Conservation (phyloP, 805 yeast genomes). For the Saturnispora kantuleensis region DNA sequence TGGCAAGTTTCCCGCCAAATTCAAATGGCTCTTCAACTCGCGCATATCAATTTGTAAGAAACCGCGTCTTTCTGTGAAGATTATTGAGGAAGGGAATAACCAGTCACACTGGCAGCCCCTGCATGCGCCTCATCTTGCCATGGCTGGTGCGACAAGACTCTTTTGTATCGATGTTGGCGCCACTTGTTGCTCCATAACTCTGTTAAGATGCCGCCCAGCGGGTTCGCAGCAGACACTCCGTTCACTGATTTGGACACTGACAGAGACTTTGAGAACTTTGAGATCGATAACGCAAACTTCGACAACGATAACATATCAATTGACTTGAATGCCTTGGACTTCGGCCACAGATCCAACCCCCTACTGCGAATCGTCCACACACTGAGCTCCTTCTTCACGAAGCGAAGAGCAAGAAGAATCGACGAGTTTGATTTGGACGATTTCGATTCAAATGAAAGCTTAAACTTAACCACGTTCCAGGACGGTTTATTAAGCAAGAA, state of each 20-base stretch:
- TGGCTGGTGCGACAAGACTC: no score
- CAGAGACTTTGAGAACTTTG: slow-evolving; percentile 24
- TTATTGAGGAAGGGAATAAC: no score
- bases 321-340: slow-evolving; percentile 11
- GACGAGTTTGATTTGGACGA: slow-evolving; percentile 5
- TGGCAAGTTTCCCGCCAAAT: no score
- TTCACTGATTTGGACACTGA: slow-evolving; percentile 43
- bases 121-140: no score
- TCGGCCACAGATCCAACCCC: neutral
- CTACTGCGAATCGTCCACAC: neutral
- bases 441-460: slow-evolving; percentile 6
- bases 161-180: no score
- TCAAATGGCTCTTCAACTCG: no score
- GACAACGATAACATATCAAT: slow-evolving; percentile 14
- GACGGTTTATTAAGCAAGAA: neutral
- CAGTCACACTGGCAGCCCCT: no score
- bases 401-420: slow-evolving; percentile 4
- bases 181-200: no score
- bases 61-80: no score
- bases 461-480: neutral
- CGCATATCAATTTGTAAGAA: no score
- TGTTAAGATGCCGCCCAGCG: slow-evolving; percentile 3
- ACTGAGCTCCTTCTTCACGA: slow-evolving; percentile 4
- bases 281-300: slow-evolving; percentile 13
- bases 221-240: slow-evolving; percentile 39